Percentiles rank a stretch among this genome's conserved stretches.
Evolutionary conservation across 441 rosid species (phyloP).

Genomic region (Populus hybrid): DNA sequence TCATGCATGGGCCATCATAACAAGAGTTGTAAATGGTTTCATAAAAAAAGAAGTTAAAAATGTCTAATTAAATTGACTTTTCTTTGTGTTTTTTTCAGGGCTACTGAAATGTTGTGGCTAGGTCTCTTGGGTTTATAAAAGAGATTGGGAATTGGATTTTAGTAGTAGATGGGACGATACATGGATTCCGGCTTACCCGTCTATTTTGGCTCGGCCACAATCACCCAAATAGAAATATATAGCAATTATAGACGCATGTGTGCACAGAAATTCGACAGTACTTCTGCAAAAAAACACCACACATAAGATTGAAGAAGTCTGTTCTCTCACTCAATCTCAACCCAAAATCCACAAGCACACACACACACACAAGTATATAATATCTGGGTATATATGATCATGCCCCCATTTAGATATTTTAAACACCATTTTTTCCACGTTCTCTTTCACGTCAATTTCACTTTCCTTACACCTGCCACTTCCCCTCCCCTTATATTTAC

Average conservation of each 20-base stretch:
- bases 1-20: neutral
- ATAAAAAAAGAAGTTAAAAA: too few species aligned
- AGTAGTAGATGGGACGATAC: neutral
- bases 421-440: constrained; percentile 37
- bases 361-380: neutral
- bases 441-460: constrained; percentile 27
- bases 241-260: neutral
- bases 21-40: neutral
- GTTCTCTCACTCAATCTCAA: neutral
- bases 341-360: neutral
- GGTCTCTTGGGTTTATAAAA: too few species aligned
- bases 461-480: neutral
- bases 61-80: too few species aligned
- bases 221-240: neutral
- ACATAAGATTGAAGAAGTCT: neutral
- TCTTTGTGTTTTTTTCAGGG: neutral
- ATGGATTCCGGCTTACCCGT: neutral
- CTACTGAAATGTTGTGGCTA: neutral
- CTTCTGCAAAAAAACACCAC: neutral
- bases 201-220: neutral
- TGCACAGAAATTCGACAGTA: neutral
- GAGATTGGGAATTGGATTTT: neutral
- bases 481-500: constrained; percentile 19
- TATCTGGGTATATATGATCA: neutral
- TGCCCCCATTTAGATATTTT: neutral